Percentiles rank a stretch among this genome's conserved stretches.
Conservation (phyloP, 441 rosid genomes). For the Eutrema salsugineum region DNA sequence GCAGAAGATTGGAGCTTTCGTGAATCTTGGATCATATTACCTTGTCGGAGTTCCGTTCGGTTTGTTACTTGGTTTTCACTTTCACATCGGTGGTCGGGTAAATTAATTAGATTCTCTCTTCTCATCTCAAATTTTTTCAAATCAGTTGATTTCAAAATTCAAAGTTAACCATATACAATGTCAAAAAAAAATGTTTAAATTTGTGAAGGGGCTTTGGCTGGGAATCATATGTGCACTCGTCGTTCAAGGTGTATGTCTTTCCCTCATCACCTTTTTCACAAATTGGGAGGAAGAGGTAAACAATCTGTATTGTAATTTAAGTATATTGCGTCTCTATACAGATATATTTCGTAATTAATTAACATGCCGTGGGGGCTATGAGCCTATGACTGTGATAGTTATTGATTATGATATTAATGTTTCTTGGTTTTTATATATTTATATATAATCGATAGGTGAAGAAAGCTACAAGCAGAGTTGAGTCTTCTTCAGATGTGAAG, state of each 20-base stretch:
- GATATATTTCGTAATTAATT: neutral
- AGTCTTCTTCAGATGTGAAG: slow-evolving; percentile 6
- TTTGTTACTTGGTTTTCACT: slow-evolving; percentile 41
- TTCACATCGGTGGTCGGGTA: slow-evolving; percentile 31
- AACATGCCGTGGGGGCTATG: neutral
- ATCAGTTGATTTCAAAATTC: neutral
- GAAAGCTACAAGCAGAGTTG: slow-evolving; percentile 22
- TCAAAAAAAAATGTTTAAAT: neutral
- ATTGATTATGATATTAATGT: neutral
- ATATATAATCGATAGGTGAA: neutral
- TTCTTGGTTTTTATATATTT: neutral
- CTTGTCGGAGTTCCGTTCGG: slow-evolving; percentile 50
- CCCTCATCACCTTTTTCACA: slow-evolving; percentile 12
- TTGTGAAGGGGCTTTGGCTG: slow-evolving; percentile 27
- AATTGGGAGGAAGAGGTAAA: slow-evolving; percentile 31
- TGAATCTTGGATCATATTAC: slow-evolving; percentile 58
- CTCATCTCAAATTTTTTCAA: neutral
- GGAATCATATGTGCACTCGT: slow-evolving; percentile 28
- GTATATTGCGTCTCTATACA: neutral
- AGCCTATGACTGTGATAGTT: neutral
- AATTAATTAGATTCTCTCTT: neutral
- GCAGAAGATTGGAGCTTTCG: slow-evolving; percentile 50
- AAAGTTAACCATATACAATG: neutral
- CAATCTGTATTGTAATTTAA: neutral
- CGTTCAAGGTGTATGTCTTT: slow-evolving; percentile 24